Base-by-base conservation (phyloP, 2,329 filamentous ascomycete species). In the Knufia petricola region DNA sequence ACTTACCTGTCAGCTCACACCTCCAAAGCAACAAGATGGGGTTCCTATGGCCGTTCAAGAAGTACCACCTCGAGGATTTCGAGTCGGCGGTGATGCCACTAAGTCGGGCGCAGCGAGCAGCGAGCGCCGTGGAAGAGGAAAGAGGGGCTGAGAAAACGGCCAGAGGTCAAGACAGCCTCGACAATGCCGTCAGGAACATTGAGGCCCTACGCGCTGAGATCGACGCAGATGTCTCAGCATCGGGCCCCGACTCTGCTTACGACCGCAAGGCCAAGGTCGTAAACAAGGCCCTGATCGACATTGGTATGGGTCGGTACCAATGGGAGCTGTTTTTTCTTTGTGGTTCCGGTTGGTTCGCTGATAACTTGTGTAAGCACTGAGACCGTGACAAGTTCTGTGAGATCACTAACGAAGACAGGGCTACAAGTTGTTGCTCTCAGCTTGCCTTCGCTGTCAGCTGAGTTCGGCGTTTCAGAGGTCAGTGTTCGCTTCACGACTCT, bases 231-330 rank as follows among this genome's bases (percentile, higher is more conserved):
- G 59, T 76, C 49, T 74, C 75, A 10, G 67, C 74, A 23, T 69
- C 69, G 6, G 74, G 73, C n/a, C 71, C 7, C 15, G 32, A 36
- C 69, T 80, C 79, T 2, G 75, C 79, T 43, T 90, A 90, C 69
- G 86, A 90, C 66, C 77, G 85, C 43, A 90, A 90, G 69, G 85
- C 76, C 85, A 58, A 87, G 85, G 63, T 82, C 82, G 84, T 94
- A 63, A 94, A 90, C 66, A 83, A 85, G 63, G 87, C 87, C 21
- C 79, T 94, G 48, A 81, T 87, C 60, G 87, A 94, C 61, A 92
- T 92, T 59, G 87, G 87, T 24, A 94, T 94, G 48, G 52, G 52
- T 8, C 72, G 73, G 63, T 88, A 87, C 62, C 84, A 89, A 64
- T 79, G 75, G 70, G 69, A 74, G 61, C 63, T 73, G 1, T 73